A percentile compares a stretch with the other conserved stretches of the same genome.
Conservation (phyloP, 805 yeast genomes). For the Schwanniomyces sp. region DNA sequence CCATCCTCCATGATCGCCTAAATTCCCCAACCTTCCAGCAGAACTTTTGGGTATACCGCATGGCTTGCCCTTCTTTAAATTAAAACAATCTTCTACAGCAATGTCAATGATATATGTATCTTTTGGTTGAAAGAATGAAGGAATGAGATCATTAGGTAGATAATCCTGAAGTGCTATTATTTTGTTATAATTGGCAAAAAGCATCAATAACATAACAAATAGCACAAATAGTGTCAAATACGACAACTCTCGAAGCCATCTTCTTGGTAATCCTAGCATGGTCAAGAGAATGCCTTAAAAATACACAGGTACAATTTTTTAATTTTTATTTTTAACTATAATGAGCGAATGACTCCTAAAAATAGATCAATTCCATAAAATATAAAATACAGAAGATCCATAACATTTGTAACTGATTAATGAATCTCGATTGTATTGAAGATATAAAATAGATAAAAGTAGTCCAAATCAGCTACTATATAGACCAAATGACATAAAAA, state of each 20-base stretch:
- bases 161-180: slow-evolving; percentile 22
- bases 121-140: slow-evolving; percentile 43
- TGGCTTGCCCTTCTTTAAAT: slow-evolving; percentile 14
- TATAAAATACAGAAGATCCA: too few species aligned
- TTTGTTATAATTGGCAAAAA: slow-evolving; percentile 41
- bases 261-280: slow-evolving; percentile 30
- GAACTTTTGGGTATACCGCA: slow-evolving; percentile 26
- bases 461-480: too few species aligned
- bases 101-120: slow-evolving; percentile 42
- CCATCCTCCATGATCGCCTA: slow-evolving; percentile 36
- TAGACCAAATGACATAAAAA: neutral
- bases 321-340: neutral
- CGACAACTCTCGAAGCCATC: slow-evolving; percentile 26
- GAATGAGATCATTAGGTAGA: slow-evolving; percentile 31
- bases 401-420: too few species aligned
- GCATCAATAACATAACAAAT: slow-evolving; percentile 21
- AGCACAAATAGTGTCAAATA: slow-evolving; percentile 18
- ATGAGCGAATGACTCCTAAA: neutral
- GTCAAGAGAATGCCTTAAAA: neutral
- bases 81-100: slow-evolving; percentile 31
- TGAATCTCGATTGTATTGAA: too few species aligned
- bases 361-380: too few species aligned
- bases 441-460: too few species aligned
- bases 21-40: slow-evolving; percentile 26
- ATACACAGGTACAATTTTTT: neutral